Evolutionary conservation across 305 asterid species (phyloP), one percentile per base, ranked within the genome.

Genomic region (Fraxinus velutina): DNA sequence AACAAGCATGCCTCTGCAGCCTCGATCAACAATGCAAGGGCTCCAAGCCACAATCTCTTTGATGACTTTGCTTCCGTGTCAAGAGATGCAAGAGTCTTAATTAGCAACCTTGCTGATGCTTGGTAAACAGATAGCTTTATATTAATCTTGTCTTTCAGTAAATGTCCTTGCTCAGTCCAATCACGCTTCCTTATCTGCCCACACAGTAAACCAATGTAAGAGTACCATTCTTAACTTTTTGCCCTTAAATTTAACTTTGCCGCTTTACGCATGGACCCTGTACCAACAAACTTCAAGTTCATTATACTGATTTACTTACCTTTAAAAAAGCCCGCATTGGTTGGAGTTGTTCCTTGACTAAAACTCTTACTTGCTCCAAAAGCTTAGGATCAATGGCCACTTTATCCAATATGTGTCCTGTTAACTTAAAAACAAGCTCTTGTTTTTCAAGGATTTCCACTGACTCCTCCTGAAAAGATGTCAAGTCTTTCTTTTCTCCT

Each of bases 101-200:
- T 91, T 85, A 93, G 97, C 89, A 96, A 88, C 82, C 86, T 84
- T 62, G 92, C 92, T 64, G 97, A 98, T 50, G 99, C 96, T 85
- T 91, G 97, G 86, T 91, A 96, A 84, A 89, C 98, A 64, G 98
- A 90, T 78, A 96, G 90, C 86, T 93, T 94, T 60, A 88, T 89
- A 42, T 91, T 92, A 81, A 96, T 89, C 92, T 93, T 94, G 73
- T 85, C 92, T 92, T 93, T 96, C 85, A 94, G 87, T 79, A 79
- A 83, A 80, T 91, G 98, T 80, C 98, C 99, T 84, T 96, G 98
- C 84, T 91, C 97, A 1, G 98, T 85, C 99, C 99, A 96, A 84
- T 92, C 97, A 4, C 92, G 93, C 93, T 92, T 94, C 86, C 93
- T 91, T 82, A 92, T 91, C 99, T 96, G 92, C 84, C 78, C 89